Conservation (phyloP, 2,329 filamentous ascomycete species). For the Paecilomyces sp. region DNA sequence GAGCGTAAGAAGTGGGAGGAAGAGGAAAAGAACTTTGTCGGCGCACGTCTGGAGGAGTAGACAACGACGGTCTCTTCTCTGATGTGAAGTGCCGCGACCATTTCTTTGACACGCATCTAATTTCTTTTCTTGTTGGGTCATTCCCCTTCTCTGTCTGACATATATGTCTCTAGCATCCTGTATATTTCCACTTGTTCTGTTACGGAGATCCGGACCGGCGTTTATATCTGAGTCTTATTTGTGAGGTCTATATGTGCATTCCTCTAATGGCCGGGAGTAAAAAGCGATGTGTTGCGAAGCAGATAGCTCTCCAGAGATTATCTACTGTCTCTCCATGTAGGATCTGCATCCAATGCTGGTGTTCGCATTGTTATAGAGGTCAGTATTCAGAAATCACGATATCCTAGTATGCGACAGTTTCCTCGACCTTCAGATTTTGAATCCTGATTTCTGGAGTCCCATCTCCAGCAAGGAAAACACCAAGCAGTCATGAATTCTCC, state of each 20-base stretch:
- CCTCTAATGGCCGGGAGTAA: background rate
- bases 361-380: background rate
- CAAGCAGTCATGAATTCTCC: background rate
- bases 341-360: background rate
- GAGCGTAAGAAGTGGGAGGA: slow-evolving; percentile 55
- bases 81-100: background rate
- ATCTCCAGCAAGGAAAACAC: no score
- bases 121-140: background rate
- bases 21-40: slow-evolving; percentile 50
- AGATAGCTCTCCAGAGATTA: background rate
- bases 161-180: background rate
- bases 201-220: background rate
- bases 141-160: background rate
- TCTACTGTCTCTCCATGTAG: background rate
- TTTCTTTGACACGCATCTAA: background rate
- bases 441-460: no score
- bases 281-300: background rate
- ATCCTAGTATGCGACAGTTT: background rate
- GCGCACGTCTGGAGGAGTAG: slow-evolving; percentile 27
- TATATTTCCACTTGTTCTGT: background rate
- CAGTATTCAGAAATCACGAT: background rate
- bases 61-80: background rate
- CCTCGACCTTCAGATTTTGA: background rate
- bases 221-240: background rate
- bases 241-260: background rate